These are phyloP conservation scores for Periconia macrospinosa DNA, from an alignment of 2,329 filamentous ascomycete genomes.

Conservation along the genomic window DNA sequence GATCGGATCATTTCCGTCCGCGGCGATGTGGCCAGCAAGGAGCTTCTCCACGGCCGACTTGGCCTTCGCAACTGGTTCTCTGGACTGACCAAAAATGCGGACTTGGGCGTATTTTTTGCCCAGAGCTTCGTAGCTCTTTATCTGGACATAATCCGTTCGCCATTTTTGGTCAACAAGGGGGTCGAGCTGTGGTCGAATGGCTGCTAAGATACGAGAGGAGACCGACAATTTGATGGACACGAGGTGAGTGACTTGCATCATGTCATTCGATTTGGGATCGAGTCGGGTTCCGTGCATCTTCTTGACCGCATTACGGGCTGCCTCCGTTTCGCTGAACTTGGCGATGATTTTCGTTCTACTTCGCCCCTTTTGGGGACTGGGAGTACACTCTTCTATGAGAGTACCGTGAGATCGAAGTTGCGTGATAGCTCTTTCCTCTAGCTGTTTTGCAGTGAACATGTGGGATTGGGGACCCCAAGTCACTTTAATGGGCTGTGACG, in stretches of 20 bases:
- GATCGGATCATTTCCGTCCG: background rate
- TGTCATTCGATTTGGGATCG: conserved; percentile 7
- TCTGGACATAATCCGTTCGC: background rate
- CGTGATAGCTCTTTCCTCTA: too few species aligned
- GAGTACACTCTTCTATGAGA: conserved; percentile 5
- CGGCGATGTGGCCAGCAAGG: background rate
- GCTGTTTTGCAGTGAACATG: too few species aligned
- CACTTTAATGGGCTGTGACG: too few species aligned
- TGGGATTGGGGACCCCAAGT: too few species aligned
- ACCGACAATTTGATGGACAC: conserved; percentile 15
- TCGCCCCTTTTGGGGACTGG: background rate
- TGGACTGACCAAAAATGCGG: background rate
- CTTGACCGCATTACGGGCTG: conserved; percentile 10
- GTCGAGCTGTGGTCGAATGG: conserved; percentile 8
- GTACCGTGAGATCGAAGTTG: too few species aligned
- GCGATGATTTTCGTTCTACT: conserved; percentile 8
- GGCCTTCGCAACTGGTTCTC: background rate
- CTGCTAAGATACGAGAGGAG: conserved; percentile 3
- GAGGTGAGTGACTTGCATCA: conserved; percentile 6
- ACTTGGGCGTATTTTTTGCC: background rate
- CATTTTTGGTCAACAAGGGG: background rate
- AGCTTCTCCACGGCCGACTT: background rate
- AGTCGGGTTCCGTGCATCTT: conserved; percentile 6
- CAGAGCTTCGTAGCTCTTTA: conserved; percentile 9
- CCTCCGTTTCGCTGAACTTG: conserved; percentile 12